Evolutionary conservation across 345 rosid species (phyloP).

Genomic region (Litchi chinensis): DNA sequence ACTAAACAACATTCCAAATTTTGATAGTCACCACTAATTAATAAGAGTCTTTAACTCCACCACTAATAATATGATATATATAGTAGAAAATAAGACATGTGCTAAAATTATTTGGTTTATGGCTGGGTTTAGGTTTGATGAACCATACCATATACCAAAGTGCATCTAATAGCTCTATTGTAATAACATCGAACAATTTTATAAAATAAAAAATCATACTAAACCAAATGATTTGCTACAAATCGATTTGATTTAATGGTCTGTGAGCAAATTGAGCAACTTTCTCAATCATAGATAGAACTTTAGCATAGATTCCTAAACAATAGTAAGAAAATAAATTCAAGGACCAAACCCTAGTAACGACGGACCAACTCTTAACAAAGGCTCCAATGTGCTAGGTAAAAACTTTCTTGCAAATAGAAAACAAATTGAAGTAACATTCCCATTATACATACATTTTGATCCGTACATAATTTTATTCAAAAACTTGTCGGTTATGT

Average conservation of each 20-base stretch:
- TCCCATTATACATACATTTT: conserved; percentile 52
- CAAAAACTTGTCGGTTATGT: conserved; percentile 53
- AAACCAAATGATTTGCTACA: not conserved
- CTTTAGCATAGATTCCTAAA: not conserved
- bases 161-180: too few species aligned
- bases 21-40: too few species aligned
- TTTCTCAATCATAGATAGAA: not conserved
- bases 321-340: not conserved
- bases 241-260: not conserved
- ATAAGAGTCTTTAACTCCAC: too few species aligned
- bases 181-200: too few species aligned
- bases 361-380: conserved; percentile 52
- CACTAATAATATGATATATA: too few species aligned
- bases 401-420: conserved; percentile 72
- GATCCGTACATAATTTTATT: conserved; percentile 41
- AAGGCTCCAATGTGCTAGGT: conserved; percentile 50
- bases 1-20: too few species aligned
- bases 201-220: too few species aligned
- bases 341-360: conserved; percentile 51
- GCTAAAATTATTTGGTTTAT: too few species aligned
- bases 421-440: conserved; percentile 37
- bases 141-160: too few species aligned
- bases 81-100: too few species aligned
- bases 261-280: too few species aligned
- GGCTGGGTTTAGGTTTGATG: too few species aligned